Evolutionary conservation across 1,284 basidiomycete species (phyloP), one percentile per base, ranked within the genome.

Genomic region (Paramarasmius palmivorus): DNA sequence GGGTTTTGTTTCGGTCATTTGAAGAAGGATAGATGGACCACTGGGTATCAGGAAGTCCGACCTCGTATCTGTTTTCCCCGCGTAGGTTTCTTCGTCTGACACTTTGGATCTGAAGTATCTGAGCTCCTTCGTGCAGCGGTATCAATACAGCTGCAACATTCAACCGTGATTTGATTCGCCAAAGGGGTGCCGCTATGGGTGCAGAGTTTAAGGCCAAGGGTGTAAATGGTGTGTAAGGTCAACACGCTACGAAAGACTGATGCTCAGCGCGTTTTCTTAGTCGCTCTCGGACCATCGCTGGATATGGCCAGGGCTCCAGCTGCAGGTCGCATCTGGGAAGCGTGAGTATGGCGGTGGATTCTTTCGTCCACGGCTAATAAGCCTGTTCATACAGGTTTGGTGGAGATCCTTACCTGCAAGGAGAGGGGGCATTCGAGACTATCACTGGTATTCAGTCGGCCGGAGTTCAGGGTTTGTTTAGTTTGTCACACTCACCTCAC

Each of bases 111-210:
- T 17, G 26, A 37, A 9, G 14, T 26, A 7, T 22, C 14, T 15
- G 1, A n/a, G 3, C 35, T 23, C 35, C 12, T 35, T 14, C 22
- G 14, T 22, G 6, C 54, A 82, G 82, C 17, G 88, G 77, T 15
- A 84, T 92, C 69, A 92, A 90, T 63, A 79, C 77, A 8, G 89
- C 85, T 4, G 75, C 88, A 12, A 89, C 90, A 63, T 90, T 86
- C 68, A 88, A 89, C 65, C 81, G 86, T 45, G 79, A 81, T 12
- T 73, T 92, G 29, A 85, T 89, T 68, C 75, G 78, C 56, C 69
- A 78, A 54, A 76, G 88, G 37, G 89, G 84, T 8, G 69, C 68
- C 12, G 86, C 85, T 2, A 75, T 91, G 68, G 89, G 86, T 12
- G 68, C 77, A 14, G 89, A 92, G 69, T 84, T 84, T 71, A 77